Evolutionary conservation across 306 rosid genomes (phyloP).

Genomic region (Fragaria ananassa): DNA sequence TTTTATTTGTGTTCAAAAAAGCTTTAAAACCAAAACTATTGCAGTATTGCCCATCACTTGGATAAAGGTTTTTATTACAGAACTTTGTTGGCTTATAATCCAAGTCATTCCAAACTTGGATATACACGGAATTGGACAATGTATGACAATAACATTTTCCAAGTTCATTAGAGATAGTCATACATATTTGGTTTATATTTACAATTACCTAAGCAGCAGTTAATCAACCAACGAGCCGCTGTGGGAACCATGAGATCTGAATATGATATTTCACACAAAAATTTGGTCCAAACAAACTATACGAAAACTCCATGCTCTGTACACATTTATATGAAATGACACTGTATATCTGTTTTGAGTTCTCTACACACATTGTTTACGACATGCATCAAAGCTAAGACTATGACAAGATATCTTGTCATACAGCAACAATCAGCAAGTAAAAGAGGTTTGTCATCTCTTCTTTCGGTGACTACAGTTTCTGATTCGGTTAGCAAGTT

Average conservation of each 20-base stretch:
- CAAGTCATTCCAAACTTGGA: background rate
- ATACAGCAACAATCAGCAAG: background rate
- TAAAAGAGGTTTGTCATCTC: background rate
- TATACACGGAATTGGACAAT: background rate
- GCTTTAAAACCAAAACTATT: no score
- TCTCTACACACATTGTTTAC: background rate
- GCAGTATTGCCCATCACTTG: no score
- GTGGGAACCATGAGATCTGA: background rate
- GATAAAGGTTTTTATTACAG: no score
- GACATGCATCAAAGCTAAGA: background rate
- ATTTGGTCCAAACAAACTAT: background rate
- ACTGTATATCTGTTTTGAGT: background rate
- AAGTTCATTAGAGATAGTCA: no score
- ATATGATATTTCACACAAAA: background rate
- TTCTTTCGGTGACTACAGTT: background rate
- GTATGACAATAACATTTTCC: no score
- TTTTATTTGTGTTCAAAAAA: no score
- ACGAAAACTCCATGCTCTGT: background rate
- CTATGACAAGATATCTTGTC: background rate
- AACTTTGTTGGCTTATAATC: background rate
- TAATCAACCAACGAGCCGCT: background rate
- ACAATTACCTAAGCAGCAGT: background rate
- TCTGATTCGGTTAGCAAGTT: constrained; percentile 14
- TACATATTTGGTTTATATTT: no score
- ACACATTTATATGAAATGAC: background rate